A percentile compares a stretch with the other conserved stretches of the same genome.
Evolutionary conservation across 1,139 yeast genomes (phyloP).

Genomic region (Kodamaea anthophila): DNA sequence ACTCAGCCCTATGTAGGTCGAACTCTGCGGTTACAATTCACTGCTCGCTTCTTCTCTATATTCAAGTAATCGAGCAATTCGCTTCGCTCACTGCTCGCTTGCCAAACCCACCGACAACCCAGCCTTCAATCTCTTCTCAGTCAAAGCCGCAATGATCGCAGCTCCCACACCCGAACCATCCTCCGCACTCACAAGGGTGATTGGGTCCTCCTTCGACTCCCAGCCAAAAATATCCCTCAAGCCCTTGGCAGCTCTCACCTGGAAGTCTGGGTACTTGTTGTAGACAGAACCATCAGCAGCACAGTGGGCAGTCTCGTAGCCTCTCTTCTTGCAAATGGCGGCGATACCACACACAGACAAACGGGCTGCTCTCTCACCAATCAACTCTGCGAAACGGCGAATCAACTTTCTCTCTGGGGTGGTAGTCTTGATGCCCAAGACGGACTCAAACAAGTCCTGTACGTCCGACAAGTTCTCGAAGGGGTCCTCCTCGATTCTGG

Average conservation of each 20-base stretch:
- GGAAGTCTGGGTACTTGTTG: slow-evolving; percentile 89
- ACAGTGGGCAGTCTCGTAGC: slow-evolving; percentile 69
- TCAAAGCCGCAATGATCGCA: slow-evolving; percentile 92
- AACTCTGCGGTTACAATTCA: no score
- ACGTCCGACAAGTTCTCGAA: slow-evolving; percentile 80
- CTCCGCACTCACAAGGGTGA: slow-evolving; percentile 82
- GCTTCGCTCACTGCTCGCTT: no score
- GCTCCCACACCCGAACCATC: slow-evolving; percentile 99
- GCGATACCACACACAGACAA: slow-evolving; percentile 94
- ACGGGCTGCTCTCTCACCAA: slow-evolving; percentile 91
- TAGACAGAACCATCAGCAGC: slow-evolving; percentile 98
- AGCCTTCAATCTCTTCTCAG: slow-evolving; percentile 65
- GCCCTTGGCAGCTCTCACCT: slow-evolving; percentile 83
- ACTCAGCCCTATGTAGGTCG: no score
- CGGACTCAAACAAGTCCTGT: slow-evolving; percentile 53
- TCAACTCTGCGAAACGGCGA: slow-evolving; percentile 76
- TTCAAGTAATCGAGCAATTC: no score
- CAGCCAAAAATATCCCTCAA: slow-evolving; percentile 87
- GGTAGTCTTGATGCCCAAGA: slow-evolving; percentile 60
- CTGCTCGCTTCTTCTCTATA: no score
- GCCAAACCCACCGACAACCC: slow-evolving; percentile 75
- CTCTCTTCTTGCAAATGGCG: slow-evolving; percentile 87
- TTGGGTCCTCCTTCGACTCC: slow-evolving; percentile 64
- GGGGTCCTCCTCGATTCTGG: slow-evolving; percentile 84
- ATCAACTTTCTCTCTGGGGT: slow-evolving; percentile 76